Conservation (phyloP, 2,329 filamentous ascomycete species). For the Aspergillus latus region DNA sequence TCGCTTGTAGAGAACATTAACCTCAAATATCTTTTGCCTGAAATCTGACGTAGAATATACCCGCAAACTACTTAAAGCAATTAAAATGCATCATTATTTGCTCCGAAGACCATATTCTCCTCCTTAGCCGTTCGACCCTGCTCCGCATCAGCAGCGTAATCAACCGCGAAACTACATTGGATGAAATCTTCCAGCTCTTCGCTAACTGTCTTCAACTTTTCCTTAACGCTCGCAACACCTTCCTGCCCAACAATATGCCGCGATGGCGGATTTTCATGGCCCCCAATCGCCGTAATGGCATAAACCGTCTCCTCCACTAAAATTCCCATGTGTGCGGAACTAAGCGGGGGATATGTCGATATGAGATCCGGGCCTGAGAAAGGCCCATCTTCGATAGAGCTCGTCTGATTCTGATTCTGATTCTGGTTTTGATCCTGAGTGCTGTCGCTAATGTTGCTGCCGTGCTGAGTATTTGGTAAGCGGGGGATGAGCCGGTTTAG, state of each 20-base stretch:
- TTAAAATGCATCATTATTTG: conserved; percentile 19
- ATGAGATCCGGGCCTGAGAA: conserved; percentile 52
- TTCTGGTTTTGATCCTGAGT: no score
- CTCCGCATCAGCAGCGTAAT: conserved; percentile 48
- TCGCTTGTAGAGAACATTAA: neutral
- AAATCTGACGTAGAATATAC: neutral
- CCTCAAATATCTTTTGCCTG: neutral
- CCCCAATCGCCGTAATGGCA: conserved; percentile 86
- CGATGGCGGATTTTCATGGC: conserved; percentile 92
- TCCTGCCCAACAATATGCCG: conserved; percentile 92
- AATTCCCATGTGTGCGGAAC: conserved; percentile 65
- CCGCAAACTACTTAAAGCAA: neutral
- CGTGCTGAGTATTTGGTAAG: conserved; percentile 56
- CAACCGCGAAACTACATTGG: conserved; percentile 80
- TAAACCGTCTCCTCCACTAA: conserved; percentile 87
- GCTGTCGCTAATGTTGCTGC: neutral
- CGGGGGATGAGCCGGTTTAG: conserved; percentile 75
- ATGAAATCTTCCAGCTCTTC: conserved; percentile 97
- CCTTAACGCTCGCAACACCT: conserved; percentile 82
- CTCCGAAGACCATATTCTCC: conserved; percentile 18
- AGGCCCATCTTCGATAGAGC: conserved; percentile 33
- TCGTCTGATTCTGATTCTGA: conserved; percentile 23
- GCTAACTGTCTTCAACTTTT: conserved; percentile 93
- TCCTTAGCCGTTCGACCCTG: conserved; percentile 22
- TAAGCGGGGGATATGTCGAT: conserved; percentile 72